Percentiles rank a stretch among this genome's conserved stretches.
Evolutionary conservation across 2,329 filamentous ascomycete species (phyloP).

Genomic region (Ilyonectria mors-panacis): DNA sequence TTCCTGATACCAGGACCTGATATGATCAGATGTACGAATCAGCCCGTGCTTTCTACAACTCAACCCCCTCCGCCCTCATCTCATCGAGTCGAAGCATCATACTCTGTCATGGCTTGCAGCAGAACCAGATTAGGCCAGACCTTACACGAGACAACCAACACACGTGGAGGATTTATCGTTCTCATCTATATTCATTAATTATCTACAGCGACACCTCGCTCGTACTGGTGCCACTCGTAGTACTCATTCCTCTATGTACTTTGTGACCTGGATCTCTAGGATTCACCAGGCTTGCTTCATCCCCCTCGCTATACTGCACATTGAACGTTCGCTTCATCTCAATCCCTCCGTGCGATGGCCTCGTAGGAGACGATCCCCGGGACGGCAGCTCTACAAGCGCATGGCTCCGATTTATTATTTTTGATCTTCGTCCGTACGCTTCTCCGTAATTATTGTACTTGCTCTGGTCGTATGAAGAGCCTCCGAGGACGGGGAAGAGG

Average conservation of each 20-base stretch:
- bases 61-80: no score
- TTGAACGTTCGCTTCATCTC: conserved; percentile 45
- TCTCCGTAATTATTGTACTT: conserved; percentile 43
- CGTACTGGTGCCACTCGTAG: conserved; percentile 17
- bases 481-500: conserved; percentile 48
- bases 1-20: no score
- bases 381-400: conserved; percentile 41
- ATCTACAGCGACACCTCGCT: conserved; percentile 31
- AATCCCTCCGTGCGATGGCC: conserved; percentile 42
- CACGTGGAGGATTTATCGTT: background rate
- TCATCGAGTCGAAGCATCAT: no score
- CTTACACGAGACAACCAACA: background rate
- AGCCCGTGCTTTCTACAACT: no score
- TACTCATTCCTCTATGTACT: conserved; percentile 10
- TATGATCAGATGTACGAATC: no score
- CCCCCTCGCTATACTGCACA: conserved; percentile 44
- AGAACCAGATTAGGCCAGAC: background rate
- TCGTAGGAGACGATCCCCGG: conserved; percentile 35
- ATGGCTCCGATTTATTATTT: conserved; percentile 39
- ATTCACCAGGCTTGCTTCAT: conserved; percentile 40
- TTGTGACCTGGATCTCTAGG: conserved; percentile 32
- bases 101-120: background rate
- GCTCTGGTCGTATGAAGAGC: conserved; percentile 45
- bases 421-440: conserved; percentile 39
- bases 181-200: conserved; percentile 2